Evolutionary conservation across 768 basidiomycete genomes (phyloP).

Genomic region (Pleurotus djamor): DNA sequence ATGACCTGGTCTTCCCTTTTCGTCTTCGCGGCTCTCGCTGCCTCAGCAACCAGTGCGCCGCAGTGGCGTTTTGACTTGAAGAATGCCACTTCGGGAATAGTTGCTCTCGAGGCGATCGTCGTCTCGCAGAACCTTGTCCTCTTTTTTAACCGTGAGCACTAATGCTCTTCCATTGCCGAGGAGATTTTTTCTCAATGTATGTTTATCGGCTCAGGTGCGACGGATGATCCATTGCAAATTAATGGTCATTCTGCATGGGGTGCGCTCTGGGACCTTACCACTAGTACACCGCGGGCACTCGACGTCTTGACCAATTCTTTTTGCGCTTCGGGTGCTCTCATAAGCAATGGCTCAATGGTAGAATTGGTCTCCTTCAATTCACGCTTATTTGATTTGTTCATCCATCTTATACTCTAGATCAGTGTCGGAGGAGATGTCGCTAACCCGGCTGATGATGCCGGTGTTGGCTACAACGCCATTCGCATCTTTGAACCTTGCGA

Average conservation of each 20-base stretch:
- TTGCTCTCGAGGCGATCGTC: constrained; percentile 21
- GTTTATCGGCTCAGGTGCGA: neutral
- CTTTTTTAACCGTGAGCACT: constrained; percentile 12
- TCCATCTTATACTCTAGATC: no score
- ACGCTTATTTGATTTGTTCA: neutral
- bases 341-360: constrained; percentile 31
- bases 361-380: neutral
- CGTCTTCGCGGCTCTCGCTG: neutral
- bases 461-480: constrained; percentile 14
- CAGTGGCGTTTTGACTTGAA: constrained; percentile 20
- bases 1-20: neutral
- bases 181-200: neutral
- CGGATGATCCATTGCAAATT: constrained; percentile 22
- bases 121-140: constrained; percentile 21
- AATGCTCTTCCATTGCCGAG: neutral
- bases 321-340: constrained; percentile 25
- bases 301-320: constrained; percentile 25
- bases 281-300: constrained; percentile 16
- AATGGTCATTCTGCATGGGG: constrained; percentile 19
- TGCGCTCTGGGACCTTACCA: constrained; percentile 19
- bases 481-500: constrained; percentile 21
- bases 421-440: constrained; percentile 16
- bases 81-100: constrained; percentile 20
- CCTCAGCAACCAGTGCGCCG: constrained; percentile 8
- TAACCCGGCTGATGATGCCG: neutral